Percentiles rank a stretch among this genome's conserved stretches.
Conservation (phyloP, 495 filamentous ascomycete genomes). For the Lepraria neglecta region DNA sequence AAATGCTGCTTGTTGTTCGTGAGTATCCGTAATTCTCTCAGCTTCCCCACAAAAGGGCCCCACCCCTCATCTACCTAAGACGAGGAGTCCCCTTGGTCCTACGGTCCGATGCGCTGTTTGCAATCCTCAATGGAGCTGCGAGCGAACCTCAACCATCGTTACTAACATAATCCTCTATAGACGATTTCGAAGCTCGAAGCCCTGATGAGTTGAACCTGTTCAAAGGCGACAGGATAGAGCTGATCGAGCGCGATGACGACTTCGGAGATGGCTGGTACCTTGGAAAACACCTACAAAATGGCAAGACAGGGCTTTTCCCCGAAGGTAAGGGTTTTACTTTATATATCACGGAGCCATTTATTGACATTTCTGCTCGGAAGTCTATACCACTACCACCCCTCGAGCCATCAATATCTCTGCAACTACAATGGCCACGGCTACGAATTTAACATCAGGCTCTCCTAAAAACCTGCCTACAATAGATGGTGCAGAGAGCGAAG, state of each 20-base stretch:
- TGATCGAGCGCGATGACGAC: conserved; percentile 93
- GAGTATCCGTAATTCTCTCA: conserved; percentile 38
- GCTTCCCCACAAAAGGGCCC: background rate
- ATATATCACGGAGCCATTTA: background rate
- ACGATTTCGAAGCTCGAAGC: conserved; percentile 86
- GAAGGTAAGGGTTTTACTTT: conserved; percentile 57
- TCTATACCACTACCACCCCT: conserved; percentile 34
- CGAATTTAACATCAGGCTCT: conserved; percentile 8
- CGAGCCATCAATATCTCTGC: conserved; percentile 27
- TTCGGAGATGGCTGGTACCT: conserved; percentile 98
- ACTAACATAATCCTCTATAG: conserved; percentile 25
- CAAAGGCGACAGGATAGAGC: conserved; percentile 82
- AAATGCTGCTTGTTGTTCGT: conserved; percentile 72
- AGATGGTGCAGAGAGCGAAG: background rate
- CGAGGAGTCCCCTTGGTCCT: background rate
- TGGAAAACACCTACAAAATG: conserved; percentile 69
- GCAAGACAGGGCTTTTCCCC: conserved; percentile 78
- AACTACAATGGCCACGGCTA: conserved; percentile 18
- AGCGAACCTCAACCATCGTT: background rate
- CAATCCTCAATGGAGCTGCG: background rate
- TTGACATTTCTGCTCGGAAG: conserved; percentile 11
- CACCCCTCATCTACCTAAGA: background rate
- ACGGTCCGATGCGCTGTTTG: background rate
- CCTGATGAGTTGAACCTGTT: conserved; percentile 84
- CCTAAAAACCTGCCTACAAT: conserved; percentile 15